Evolutionary conservation across 805 yeast species (phyloP).

Genomic region (Yamadazyma nakazawae): DNA sequence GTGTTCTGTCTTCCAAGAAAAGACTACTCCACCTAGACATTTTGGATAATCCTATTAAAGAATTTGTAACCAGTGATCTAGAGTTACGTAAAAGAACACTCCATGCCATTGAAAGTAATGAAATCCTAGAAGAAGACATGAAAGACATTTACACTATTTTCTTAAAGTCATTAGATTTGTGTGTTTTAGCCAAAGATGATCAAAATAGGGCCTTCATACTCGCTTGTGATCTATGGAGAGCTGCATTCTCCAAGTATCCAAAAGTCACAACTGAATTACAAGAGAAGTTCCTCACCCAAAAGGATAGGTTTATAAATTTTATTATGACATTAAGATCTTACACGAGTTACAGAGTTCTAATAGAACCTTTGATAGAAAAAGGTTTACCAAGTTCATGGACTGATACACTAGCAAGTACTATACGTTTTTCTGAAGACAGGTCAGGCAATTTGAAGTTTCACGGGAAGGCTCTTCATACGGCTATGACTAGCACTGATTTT

Average conservation of each 20-base stretch:
- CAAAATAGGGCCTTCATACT: background rate
- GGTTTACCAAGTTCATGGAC: constrained; percentile 16
- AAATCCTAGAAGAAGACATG: background rate
- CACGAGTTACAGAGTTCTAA: constrained; percentile 17
- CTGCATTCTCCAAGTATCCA: constrained; percentile 12
- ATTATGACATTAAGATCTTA: constrained; percentile 26
- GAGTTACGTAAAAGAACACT: background rate
- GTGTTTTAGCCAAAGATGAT: background rate
- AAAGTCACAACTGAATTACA: constrained; percentile 15
- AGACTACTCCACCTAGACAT: background rate
- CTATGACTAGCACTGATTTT: constrained; percentile 12
- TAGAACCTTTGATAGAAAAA: constrained; percentile 17
- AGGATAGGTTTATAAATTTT: constrained; percentile 23
- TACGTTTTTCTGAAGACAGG: constrained; percentile 17
- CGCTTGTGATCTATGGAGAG: constrained; percentile 23
- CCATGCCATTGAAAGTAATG: background rate
- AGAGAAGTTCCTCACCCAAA: constrained; percentile 15
- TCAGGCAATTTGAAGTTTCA: constrained; percentile 13
- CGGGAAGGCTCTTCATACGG: constrained; percentile 13
- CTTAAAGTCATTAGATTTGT: background rate
- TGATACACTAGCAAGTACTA: constrained; percentile 22
- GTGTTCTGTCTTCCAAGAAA: background rate
- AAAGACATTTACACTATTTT: background rate
- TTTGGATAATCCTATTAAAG: background rate
- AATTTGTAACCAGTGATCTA: background rate